Base-by-base conservation (phyloP, 1,284 basidiomycete genomes). In the Schizopora paradoxa region DNA sequence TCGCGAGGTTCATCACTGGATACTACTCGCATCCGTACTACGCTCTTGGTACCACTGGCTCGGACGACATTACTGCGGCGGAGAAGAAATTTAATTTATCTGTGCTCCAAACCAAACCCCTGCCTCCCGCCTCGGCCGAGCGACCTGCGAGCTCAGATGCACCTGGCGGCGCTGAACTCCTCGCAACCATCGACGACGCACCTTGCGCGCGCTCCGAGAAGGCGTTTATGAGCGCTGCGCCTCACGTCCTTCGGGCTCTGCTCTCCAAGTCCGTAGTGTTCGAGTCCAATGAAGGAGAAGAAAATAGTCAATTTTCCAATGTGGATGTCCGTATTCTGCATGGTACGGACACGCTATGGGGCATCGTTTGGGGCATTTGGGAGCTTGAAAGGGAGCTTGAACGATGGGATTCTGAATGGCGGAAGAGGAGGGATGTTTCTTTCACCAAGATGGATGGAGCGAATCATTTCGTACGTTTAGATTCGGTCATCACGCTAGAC, bases 391-490 rank as follows among this genome's bases (percentile, higher is more conserved):
- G 33, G 34, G 18, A 48, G 14, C 54, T 43, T 38, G 37, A 39
- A 19, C 19, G 23, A 21, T 29, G 38, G 39, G 43, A 41, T 16
- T 38, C 28, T 23, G 31, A 18, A 16, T 53, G 54, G 4, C 35
- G 23, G 19, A 18, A 40, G 27, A 31, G 37, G 10, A 43, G 58
- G 11, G n/a, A 45, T 23, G 28, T 56, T 10, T 40, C 51, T 35
- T 45, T 60, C 22, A 41, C 56, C 23, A 51, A 52, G 34, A 47
- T 60, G 37, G 44, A 52, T 8, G 45, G 45, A 7, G 57, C 56
- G 25, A 60, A 60, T 41, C 58, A 60, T 38, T 55, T 58, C 27
- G 58, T 60, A 33, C 45, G 58, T 42, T 6, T 16, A 4, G 13
- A 18, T 27, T 26, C n/a, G n/a, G n/a, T n/a, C n/a, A n/a, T n/a